phyloP scores from a whole-genome alignment of 306 rosid species.

The Senna siamea region DNA sequence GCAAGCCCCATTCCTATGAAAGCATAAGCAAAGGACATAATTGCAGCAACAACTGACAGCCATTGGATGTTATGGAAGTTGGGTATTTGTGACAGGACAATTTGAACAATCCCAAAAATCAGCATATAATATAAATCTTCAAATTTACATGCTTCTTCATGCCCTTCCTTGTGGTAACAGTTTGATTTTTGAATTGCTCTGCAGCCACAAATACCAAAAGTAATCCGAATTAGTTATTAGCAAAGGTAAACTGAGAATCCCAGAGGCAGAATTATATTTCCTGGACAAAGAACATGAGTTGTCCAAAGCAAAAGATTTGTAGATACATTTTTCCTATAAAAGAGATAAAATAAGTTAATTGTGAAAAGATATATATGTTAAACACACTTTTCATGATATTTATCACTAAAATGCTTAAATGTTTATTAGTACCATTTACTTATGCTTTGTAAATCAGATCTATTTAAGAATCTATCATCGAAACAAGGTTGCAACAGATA shows the following conservation, averaged over 20 bases:
- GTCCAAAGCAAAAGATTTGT: neutral
- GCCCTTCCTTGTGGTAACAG: constrained; percentile 48
- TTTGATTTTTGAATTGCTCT: constrained; percentile 56
- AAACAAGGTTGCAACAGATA: constrained; percentile 18
- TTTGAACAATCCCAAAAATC: constrained; percentile 60
- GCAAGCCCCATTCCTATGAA: constrained; percentile 70
- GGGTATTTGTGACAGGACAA: constrained; percentile 77
- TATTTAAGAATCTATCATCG: neutral
- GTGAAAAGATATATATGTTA: neutral
- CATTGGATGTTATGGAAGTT: constrained; percentile 71
- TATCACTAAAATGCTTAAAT: too few relatives aligned
- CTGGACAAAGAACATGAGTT: neutral
- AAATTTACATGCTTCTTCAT: constrained; percentile 40
- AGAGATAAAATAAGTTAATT: neutral
- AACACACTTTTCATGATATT: neutral
- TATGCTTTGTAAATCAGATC: neutral
- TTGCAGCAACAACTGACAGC: constrained; percentile 77
- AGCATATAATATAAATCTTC: constrained; percentile 53
- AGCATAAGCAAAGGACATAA: constrained; percentile 78
- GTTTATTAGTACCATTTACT: neutral
- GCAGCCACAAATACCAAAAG: constrained; percentile 29
- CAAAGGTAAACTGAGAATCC: constrained; percentile 23
- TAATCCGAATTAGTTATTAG: constrained; percentile 4
- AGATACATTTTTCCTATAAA: neutral
- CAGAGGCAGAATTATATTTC: neutral